Base-by-base conservation (phyloP, 2,329 filamentous ascomycete genomes). In the Fusarium heterosporum region DNA sequence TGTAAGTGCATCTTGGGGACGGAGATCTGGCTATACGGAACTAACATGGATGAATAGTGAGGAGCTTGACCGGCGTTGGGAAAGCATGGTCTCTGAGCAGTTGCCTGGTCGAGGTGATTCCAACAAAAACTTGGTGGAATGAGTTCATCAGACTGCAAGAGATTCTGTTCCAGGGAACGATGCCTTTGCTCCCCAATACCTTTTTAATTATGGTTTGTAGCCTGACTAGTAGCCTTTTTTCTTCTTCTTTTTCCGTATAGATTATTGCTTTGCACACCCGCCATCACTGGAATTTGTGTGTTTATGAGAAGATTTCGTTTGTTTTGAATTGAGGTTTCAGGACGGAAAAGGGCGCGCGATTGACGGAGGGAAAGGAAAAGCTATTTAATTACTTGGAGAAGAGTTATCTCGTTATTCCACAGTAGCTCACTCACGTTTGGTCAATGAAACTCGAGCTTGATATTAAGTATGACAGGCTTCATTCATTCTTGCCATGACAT, bases 41-140 rank as follows among this genome's bases (percentile, higher is more conserved):
- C 58, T 75, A 65, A 77, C 65, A 26, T 49, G 41, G 19, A 41
- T 32, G 32, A 17, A 32, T 25, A 82, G 79, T 10, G 72, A 75
- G 11, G 76, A 75, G n/a, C 73, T 82, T 30, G 75, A 78, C 38
- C 51, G 64, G 2, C 73, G 69, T n/a, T 82, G 80, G 80, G 59
- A 66, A 8, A 56, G 46, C 5, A 75, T 81, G 71, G 55, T 78
- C 26, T 78, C 79, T 2, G 76, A 79, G 28, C 64, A 60, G 45
- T 64, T 77, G 40, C 71, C 73, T 8, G 66, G 58, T 17, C 67
- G 73, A n/a, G 74, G 72, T 8, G 73, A 77, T 49, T 69, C 71
- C 12, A 72, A 64, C 38, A 55, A 69, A 26, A 69, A 66, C 40
- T 34, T 73, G 40, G 60, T 68, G 61, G 72, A 72, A 43, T 75